These are phyloP conservation scores for Galeopsis tetrahit DNA, from an alignment of 257 asterid species.

Conservation along the genomic window DNA sequence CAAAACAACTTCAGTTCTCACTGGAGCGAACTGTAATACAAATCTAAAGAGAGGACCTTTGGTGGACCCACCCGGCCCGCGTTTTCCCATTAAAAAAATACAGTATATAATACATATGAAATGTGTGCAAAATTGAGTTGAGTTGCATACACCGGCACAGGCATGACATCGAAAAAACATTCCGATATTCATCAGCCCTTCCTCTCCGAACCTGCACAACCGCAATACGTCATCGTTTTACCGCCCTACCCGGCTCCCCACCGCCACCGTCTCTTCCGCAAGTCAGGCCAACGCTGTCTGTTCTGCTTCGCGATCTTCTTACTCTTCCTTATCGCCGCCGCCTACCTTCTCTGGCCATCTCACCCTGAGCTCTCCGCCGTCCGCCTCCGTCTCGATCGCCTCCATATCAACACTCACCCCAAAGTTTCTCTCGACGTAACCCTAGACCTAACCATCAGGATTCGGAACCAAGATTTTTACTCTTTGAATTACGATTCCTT, in stretches of 20 bases:
- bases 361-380: conserved; percentile 70
- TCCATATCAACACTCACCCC: conserved; percentile 60
- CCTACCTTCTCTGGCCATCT: conserved; percentile 79
- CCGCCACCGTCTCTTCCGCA: conserved; percentile 49
- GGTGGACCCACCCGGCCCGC: conserved; percentile 18
- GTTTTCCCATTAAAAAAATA: too few relatives aligned
- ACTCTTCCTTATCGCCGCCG: conserved; percentile 56
- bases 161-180: conserved; percentile 47
- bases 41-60: conserved; percentile 4
- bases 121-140: neutral
- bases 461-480: conserved; percentile 69
- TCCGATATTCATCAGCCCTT: conserved; percentile 49
- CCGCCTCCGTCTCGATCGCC: conserved; percentile 64
- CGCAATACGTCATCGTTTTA: conserved; percentile 64
- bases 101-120: neutral
- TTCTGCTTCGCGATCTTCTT: conserved; percentile 45
- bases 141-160: neutral
- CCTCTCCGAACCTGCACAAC: conserved; percentile 43
- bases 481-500: conserved; percentile 61
- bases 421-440: conserved; percentile 58
- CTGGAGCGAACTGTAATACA: conserved; percentile 20
- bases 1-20: neutral
- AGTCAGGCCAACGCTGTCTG: conserved; percentile 46
- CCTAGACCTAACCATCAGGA: conserved; percentile 62
- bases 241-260: conserved; percentile 52